These are phyloP conservation scores for Trichoderma harzianum DNA, from an alignment of 2,329 filamentous ascomycete species.

Conservation along the genomic window DNA sequence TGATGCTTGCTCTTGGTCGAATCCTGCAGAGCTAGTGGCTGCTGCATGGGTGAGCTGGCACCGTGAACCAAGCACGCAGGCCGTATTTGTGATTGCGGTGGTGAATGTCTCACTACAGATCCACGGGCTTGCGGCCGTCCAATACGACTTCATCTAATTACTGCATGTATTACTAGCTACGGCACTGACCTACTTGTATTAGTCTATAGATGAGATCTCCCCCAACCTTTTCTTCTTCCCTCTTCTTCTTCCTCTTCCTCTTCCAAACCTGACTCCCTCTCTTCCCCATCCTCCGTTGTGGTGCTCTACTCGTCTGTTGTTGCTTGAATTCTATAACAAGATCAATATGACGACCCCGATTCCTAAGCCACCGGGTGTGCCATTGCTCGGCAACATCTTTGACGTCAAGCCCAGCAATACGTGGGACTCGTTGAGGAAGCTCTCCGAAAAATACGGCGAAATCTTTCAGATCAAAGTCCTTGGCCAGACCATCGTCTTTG, in stretches of 20 bases:
- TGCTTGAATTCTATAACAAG: not conserved
- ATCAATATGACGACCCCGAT: conserved; percentile 37
- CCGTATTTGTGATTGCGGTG: not conserved
- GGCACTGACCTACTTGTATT: not conserved
- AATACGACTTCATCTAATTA: not conserved
- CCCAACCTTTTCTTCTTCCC: not conserved
- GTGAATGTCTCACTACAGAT: conserved; percentile 17
- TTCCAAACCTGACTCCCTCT: not conserved
- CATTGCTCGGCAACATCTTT: conserved; percentile 38
- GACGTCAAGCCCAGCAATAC: conserved; percentile 35
- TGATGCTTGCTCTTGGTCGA: not conserved
- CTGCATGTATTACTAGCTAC: not conserved
- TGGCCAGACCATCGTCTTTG: conserved; percentile 38
- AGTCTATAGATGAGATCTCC: not conserved
- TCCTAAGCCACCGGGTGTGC: conserved; percentile 34
- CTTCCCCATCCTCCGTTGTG: not conserved
- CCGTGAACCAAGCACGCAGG: not conserved
- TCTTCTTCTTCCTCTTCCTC: not conserved
- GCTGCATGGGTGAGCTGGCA: conserved; percentile 20
- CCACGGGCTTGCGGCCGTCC: not conserved
- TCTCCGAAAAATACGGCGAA: conserved; percentile 36
- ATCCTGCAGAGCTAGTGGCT: conserved; percentile 16
- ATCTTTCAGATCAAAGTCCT: conserved; percentile 39
- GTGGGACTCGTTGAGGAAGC: conserved; percentile 36
- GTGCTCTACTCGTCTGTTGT: not conserved